A percentile compares a stretch with the other conserved stretches of the same genome.
phyloP scores from a whole-genome alignment of 306 rosid species.

The Lathyrus sativus region DNA sequence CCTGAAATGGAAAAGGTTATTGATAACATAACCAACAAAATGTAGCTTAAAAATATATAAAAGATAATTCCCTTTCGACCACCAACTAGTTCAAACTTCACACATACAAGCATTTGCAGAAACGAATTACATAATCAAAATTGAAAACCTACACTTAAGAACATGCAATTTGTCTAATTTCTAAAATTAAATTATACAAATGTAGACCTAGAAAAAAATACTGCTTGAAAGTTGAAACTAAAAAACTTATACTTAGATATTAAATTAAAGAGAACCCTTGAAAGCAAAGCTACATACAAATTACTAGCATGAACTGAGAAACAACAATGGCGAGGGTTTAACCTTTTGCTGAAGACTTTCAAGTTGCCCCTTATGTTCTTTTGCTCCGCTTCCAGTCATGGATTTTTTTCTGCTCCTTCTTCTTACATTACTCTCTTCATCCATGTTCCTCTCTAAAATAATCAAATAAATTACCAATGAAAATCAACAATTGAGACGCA shows the following conservation, averaged over 20 bases:
- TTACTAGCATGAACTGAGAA: neutral
- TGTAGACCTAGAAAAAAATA: neutral
- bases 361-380: slow-evolving; percentile 67
- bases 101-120: neutral
- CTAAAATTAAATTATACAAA: slow-evolving; percentile 18
- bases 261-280: neutral
- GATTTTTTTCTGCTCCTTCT: slow-evolving; percentile 39
- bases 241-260: neutral
- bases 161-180: too few relatives aligned
- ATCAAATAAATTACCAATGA: slow-evolving; percentile 6
- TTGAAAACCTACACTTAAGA: slow-evolving; percentile 35
- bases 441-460: slow-evolving; percentile 40
- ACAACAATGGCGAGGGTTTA: neutral
- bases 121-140: slow-evolving; percentile 27
- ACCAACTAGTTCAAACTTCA: slow-evolving; percentile 16
- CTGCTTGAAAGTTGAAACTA: neutral
- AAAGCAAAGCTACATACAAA: neutral
- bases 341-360: slow-evolving; percentile 75
- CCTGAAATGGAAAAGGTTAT: too few relatives aligned
- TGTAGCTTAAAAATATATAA: too few relatives aligned
- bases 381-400: slow-evolving; percentile 48
- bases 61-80: too few relatives aligned
- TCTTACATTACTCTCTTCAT: slow-evolving; percentile 40
- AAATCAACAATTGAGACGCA: slow-evolving; percentile 6
- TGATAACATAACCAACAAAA: too few relatives aligned